Percentiles rank a stretch among this genome's conserved stretches.
Conservation (phyloP, 345 rosid species). For the Boechera stricta region DNA sequence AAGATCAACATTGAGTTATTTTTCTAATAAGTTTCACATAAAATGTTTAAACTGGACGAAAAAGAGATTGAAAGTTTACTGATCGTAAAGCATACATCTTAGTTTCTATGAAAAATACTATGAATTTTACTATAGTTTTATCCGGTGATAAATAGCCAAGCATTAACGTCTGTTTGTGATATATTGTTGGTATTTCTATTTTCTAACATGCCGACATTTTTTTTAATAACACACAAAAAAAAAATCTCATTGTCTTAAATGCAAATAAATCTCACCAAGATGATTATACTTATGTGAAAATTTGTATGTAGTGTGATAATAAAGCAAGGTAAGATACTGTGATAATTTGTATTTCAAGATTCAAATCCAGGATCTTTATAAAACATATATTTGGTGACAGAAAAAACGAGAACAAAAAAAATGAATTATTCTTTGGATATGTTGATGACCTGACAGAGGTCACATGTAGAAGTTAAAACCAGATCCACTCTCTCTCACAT, state of each 20-base stretch:
- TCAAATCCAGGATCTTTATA: constrained; percentile 7
- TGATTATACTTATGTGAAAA: not conserved
- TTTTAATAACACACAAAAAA: not conserved
- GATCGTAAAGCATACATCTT: not conserved
- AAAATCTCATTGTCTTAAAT: not conserved
- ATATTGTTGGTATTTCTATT: not conserved
- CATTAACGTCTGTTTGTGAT: not conserved
- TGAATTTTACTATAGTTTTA: not conserved
- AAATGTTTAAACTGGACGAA: not conserved
- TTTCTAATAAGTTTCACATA: not conserved
- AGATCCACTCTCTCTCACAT: constrained; percentile 81
- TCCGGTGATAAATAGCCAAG: not conserved
- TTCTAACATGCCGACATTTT: not conserved
- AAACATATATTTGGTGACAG: not conserved
- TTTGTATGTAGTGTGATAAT: not conserved
- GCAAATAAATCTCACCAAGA: not conserved
- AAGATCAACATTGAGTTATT: not conserved
- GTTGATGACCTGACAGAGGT: constrained; percentile 39
- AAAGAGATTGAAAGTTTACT: not conserved
- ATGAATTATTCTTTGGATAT: constrained; percentile 30
- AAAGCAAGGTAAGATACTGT: not conserved
- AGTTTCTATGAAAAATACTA: not conserved
- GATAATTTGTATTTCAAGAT: not conserved
- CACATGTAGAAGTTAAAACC: constrained; percentile 58
- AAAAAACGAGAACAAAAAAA: constrained; percentile 13